Evolutionary conservation across 2,329 filamentous ascomycete species (phyloP).

Genomic region (Clonostachys rosea): DNA sequence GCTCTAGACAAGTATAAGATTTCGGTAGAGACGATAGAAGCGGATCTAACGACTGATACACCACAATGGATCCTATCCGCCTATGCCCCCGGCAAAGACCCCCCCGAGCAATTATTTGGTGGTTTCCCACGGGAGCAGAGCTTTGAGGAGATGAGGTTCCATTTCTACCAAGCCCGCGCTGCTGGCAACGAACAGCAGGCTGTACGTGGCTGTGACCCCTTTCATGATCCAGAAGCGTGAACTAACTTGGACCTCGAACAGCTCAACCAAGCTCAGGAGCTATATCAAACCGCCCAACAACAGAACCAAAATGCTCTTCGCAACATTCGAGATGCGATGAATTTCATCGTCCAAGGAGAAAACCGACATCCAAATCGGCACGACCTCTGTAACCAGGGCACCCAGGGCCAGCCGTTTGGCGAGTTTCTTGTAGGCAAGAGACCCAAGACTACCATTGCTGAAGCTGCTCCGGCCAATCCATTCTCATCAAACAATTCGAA

Average conservation of each 20-base stretch:
- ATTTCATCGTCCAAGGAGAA: constrained; percentile 61
- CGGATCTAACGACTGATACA: constrained; percentile 64
- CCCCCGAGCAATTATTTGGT: constrained; percentile 80
- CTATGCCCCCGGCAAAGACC: constrained; percentile 74
- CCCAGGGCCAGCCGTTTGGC: constrained; percentile 35
- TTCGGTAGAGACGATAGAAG: constrained; percentile 52
- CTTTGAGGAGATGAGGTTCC: constrained; percentile 79
- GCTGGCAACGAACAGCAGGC: constrained; percentile 54
- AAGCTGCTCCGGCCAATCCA: constrained; percentile 6
- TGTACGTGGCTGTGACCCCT: constrained; percentile 25
- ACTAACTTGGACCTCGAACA: constrained; percentile 22
- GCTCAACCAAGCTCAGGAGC: constrained; percentile 54
- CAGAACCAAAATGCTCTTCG: constrained; percentile 69
- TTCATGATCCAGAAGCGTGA: background rate
- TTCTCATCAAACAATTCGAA: background rate
- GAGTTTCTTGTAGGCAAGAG: constrained; percentile 35
- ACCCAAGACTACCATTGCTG: background rate
- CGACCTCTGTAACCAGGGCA: constrained; percentile 52
- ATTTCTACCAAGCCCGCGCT: constrained; percentile 59
- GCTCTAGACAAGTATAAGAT: constrained; percentile 41
- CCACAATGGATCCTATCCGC: constrained; percentile 84
- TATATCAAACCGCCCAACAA: constrained; percentile 61
- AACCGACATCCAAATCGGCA: constrained; percentile 72
- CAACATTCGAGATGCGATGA: constrained; percentile 67
- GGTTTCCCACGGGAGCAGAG: constrained; percentile 77